Evolutionary conservation across 164 flowering plant genomes (phyloP).

Genomic region (Macadamia integrifolia): DNA sequence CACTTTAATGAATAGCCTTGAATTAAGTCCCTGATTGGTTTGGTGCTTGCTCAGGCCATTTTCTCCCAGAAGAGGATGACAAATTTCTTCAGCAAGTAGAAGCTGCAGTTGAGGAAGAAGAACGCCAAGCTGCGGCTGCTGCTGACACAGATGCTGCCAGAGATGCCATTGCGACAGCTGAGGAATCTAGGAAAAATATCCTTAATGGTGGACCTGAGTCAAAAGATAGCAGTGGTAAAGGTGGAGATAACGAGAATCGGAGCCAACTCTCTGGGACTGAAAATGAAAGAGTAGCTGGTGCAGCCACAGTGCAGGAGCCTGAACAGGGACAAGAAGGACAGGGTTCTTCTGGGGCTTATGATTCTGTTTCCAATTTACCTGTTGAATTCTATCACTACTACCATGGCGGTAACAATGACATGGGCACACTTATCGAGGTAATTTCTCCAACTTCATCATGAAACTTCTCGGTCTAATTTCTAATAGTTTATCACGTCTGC

Average conservation of each 20-base stretch:
- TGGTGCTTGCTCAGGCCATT: conserved; percentile 63
- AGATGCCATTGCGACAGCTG: conserved; percentile 84
- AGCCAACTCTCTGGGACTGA: conserved; percentile 16
- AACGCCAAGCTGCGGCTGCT: conserved; percentile 73
- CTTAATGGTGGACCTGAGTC: conserved; percentile 22
- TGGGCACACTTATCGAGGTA: conserved; percentile 97
- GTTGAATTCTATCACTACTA: conserved; percentile 90
- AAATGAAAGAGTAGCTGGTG: conserved; percentile 9
- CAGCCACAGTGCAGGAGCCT: conserved; percentile 20
- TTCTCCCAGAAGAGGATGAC: conserved; percentile 95
- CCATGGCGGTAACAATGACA: conserved; percentile 85
- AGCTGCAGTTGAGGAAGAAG: conserved; percentile 98
- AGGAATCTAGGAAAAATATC: conserved; percentile 52
- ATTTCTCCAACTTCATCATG: conserved; percentile 7
- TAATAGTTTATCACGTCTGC: too few species aligned
- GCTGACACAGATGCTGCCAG: conserved; percentile 80
- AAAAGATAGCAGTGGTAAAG: conserved; percentile 22
- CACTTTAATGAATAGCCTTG: neutral
- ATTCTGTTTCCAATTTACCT: conserved; percentile 56
- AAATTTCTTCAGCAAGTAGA: conserved; percentile 86
- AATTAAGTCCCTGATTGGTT: conserved; percentile 1
- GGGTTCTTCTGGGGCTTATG: conserved; percentile 34
- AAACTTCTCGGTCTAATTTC: neutral
- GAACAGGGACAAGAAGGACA: conserved; percentile 28
- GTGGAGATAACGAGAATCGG: conserved; percentile 15